Evolutionary conservation across 2,329 filamentous ascomycete genomes (phyloP).

Genomic region (Domatiomyces catenatus): DNA sequence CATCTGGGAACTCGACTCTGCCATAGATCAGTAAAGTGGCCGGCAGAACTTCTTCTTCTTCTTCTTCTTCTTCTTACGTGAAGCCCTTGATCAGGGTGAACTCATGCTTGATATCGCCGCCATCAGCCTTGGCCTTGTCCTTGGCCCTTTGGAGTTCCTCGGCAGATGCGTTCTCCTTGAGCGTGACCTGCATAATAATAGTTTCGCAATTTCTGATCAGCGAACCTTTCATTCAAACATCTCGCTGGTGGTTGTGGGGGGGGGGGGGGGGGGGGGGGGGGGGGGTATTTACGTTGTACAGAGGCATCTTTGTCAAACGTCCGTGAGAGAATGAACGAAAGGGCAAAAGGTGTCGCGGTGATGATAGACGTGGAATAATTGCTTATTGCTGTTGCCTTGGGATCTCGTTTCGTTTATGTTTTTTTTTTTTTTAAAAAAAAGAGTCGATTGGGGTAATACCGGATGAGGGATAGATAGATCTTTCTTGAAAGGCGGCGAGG

Average conservation of each 20-base stretch:
- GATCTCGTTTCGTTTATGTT: background rate
- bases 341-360: background rate
- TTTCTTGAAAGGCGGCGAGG: no score
- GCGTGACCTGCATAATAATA: slow-evolving; percentile 48
- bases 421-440: no score
- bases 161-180: slow-evolving; percentile 53
- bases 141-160: slow-evolving; percentile 60
- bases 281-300: slow-evolving; percentile 23
- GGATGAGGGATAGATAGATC: no score
- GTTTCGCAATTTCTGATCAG: background rate
- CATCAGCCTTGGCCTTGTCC: slow-evolving; percentile 56
- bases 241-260: no score
- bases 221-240: background rate
- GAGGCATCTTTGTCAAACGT: slow-evolving; percentile 21
- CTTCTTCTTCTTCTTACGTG: slow-evolving; percentile 58
- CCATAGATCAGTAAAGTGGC: background rate
- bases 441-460: no score
- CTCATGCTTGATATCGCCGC: slow-evolving; percentile 70
- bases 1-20: slow-evolving; percentile 60
- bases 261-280: slow-evolving; percentile 1
- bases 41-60: no score
- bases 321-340: background rate
- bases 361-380: background rate
- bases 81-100: slow-evolving; percentile 85
- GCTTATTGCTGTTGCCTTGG: background rate